Evolutionary conservation across 768 basidiomycete species (phyloP), one percentile per base, ranked within the genome.

Genomic region (Chalciporus sphaerocephalus): DNA sequence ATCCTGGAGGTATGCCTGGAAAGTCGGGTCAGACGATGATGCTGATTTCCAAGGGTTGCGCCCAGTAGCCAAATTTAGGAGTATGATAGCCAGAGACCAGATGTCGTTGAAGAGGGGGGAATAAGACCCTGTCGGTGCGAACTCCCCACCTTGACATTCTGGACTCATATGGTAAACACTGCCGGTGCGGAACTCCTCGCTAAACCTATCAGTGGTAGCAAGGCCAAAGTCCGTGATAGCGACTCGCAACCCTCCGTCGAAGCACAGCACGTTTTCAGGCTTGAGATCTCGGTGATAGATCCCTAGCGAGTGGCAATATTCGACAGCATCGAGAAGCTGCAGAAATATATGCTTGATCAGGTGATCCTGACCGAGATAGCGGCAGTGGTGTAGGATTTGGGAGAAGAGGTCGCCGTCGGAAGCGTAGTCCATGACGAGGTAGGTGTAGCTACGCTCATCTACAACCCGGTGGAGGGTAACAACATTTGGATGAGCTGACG

Each of bases 111-210:
- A 80, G 54, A 81, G 76, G 8, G 94, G 91, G 7, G 87, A 87
- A 69, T 99, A 99, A 5, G 78, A 71, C 48, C 79, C 77, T 44
- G 74, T 75, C 15, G 73, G 74, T 25, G 79, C 76, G 51, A 84
- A 78, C 44, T 73, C 74, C 41, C 84, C 86, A 13, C 87, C 64
- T 60, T 96, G 87, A 62, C 95, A 96, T 65, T 97, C 92, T 67
- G 94, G 94, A 59, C 91, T 93, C 87, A 98, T 94, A 68, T 96
- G 95, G 67, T 92, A 96, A n/a, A 93, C 81, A 57, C 90, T 93
- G n/a, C 94, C 94, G 27, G 93, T 96, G 41, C 90, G 81, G 67
- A 93, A 92, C 65, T 98, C 94, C 44, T 78, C 78, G 57, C 90
- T 92, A 44, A 79, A 72, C 60, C 78, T 80, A 52, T 95, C 92